These are phyloP conservation scores for Persicaria tinctoria DNA, from an alignment of 148 eudicot species.

Conservation along the genomic window DNA sequence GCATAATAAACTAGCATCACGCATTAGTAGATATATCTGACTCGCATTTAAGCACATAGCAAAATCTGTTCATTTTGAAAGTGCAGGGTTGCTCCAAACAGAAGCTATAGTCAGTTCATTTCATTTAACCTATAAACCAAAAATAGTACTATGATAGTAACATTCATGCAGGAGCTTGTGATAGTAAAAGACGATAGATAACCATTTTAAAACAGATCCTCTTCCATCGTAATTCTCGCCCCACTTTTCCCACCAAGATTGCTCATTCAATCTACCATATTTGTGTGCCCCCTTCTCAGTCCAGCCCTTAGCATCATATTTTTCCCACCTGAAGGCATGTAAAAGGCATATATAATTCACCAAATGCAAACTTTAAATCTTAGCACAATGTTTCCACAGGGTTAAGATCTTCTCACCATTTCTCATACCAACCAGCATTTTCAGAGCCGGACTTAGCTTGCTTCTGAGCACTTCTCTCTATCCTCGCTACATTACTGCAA, in stretches of 20 bases:
- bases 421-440: conserved; percentile 98
- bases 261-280: conserved; percentile 93
- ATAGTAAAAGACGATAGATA: conserved; percentile 7
- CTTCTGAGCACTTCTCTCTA: conserved; percentile 94
- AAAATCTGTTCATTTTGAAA: background rate
- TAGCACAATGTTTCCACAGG: background rate
- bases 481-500: conserved; percentile 87
- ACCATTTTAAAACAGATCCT: conserved; percentile 98
- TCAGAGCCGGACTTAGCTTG: conserved; percentile 97
- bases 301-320: conserved; percentile 98
- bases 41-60: background rate
- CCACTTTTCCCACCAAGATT: conserved; percentile 99
- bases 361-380: background rate
- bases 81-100: no score
- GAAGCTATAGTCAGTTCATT: background rate
- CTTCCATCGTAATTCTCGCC: conserved; percentile 97
- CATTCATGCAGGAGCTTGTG: background rate
- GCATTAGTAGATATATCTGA: background rate
- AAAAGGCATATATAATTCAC: conserved; percentile 5
- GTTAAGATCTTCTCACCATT: conserved; percentile 50
- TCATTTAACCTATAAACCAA: background rate
- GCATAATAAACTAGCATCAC: background rate
- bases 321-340: conserved; percentile 75
- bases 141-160: background rate
- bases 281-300: conserved; percentile 99